Evolutionary conservation across 2,329 filamentous ascomycete genomes (phyloP).

Genomic region (Sporothrix brunneoviolacea): DNA sequence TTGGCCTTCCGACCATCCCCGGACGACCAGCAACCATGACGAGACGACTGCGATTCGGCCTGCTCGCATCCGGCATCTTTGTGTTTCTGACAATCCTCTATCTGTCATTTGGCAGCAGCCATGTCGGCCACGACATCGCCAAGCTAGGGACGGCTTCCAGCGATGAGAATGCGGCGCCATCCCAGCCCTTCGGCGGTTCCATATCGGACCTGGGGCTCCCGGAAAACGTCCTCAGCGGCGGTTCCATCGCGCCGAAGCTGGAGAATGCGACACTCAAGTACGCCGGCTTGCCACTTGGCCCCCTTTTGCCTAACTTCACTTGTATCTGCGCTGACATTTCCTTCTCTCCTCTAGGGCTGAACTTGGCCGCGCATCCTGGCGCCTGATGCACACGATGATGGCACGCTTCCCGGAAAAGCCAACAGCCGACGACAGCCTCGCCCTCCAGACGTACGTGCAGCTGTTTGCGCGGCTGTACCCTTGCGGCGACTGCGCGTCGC

Average conservation of each 20-base stretch:
- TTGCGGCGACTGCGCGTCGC: constrained; percentile 61
- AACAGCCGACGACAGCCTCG: constrained; percentile 53
- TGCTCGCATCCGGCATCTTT: constrained; percentile 11
- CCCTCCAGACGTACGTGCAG: constrained; percentile 58
- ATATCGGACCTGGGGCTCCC: constrained; percentile 33
- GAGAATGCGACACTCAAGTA: constrained; percentile 78
- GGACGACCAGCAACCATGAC: constrained; percentile 9
- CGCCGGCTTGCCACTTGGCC: constrained; percentile 19
- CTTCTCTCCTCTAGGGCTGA: constrained; percentile 29
- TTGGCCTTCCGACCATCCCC: too few relatives aligned
- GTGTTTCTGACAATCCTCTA: constrained; percentile 12
- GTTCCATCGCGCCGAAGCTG: constrained; percentile 71
- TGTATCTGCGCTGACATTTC: not conserved
- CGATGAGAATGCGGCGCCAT: not conserved
- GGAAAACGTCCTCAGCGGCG: constrained; percentile 52
- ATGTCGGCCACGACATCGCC: not conserved
- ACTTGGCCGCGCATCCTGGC: constrained; percentile 62
- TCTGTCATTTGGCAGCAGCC: constrained; percentile 12
- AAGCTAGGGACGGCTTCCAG: too few relatives aligned
- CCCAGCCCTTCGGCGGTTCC: constrained; percentile 1
- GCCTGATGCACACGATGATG: constrained; percentile 65
- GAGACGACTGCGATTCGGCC: constrained; percentile 13
- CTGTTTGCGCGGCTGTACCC: constrained; percentile 64
- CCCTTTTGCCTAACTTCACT: constrained; percentile 10
- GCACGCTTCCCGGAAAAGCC: constrained; percentile 62